Evolutionary conservation across 805 yeast genomes (phyloP), one percentile per base, ranked within the genome.

Genomic region (Wickerhamiella sorbophila): DNA sequence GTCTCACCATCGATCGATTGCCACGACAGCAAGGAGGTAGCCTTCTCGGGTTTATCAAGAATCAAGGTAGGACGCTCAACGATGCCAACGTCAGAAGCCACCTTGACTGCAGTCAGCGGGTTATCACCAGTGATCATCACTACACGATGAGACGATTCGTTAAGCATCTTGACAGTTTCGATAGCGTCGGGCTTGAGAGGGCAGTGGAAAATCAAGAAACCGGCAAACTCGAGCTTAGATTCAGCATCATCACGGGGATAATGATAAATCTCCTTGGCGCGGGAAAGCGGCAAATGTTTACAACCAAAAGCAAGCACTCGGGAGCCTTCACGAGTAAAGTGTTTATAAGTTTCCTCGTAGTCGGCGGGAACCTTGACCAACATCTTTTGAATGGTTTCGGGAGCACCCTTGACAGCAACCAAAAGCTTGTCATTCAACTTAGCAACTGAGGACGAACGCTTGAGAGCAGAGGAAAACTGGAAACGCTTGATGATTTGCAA

Each of bases 121-220:
- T 88, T 91, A 64, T 91, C 98, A 70, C 98, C 98, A 38, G 98
- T 91, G 52, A 91, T 91, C 98, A 91, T 91, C 34, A 91, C 76
- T 59, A 85, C 83, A 59, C 98, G 85, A 61, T 91, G 98, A 42
- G 88, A 76, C 1, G 96, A 86, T 57, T 85, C 94, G 62, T 85
- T 88, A 62, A 91, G 71, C 96, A 86, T 88, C 55, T 75, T 70
- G 51, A 91, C 77, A 33, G 95, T 80, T 51, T 77, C 93, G 58
- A 84, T 67, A 31, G 98, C 98, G 64, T 91, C 98, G 31, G 70
- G 71, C 62, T 91, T 91, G 71, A 91, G 74, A 16, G 98, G 98
- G 67, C 97, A 87, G 59, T 85, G 94, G 82, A 91, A 91, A 42
- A 91, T 91, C 53, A 91, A 74, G 59, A 91, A 91, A 3, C 97